A percentile compares a stretch with the other conserved stretches of the same genome.
Evolutionary conservation across 352 stramenopile species (phyloP).

Genomic region (Phytopythium boreale): DNA sequence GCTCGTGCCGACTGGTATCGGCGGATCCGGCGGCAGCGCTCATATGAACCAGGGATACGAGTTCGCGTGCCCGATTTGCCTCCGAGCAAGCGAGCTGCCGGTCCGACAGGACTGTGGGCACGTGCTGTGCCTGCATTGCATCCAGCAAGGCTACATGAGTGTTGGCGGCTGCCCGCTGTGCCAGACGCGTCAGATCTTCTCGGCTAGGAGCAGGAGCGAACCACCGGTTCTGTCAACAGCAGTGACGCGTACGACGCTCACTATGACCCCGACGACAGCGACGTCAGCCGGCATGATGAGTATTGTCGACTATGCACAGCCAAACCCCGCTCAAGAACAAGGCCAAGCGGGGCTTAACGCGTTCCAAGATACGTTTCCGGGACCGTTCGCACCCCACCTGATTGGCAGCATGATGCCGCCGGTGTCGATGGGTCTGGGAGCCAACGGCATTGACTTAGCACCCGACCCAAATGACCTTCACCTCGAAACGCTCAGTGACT

Average conservation of each 20-base stretch:
- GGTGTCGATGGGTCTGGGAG: background rate
- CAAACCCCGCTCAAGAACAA: background rate
- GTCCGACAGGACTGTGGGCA: slow-evolving; percentile 52
- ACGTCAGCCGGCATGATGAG: background rate
- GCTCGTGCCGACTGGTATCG: slow-evolving; percentile 8
- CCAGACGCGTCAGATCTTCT: slow-evolving; percentile 47
- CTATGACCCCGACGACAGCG: background rate
- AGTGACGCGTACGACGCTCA: background rate
- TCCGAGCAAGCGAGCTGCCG: slow-evolving; percentile 33
- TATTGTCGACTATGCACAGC: background rate
- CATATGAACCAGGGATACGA: background rate
- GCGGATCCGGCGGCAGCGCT: background rate
- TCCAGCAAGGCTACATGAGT: slow-evolving; percentile 40
- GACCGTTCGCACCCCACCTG: background rate
- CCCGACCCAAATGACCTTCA: slow-evolving; percentile 29
- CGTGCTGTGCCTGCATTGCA: slow-evolving; percentile 46
- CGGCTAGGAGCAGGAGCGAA: background rate
- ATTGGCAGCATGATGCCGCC: background rate
- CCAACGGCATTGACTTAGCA: slow-evolving; percentile 14
- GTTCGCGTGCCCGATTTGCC: slow-evolving; percentile 46
- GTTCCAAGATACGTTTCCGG: slow-evolving; percentile 1
- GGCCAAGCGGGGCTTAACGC: background rate
- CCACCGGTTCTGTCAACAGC: background rate
- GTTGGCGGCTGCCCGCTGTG: slow-evolving; percentile 43
- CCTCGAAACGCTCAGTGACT: slow-evolving; percentile 48